Base-by-base conservation (phyloP, 2,329 filamentous ascomycete genomes). In the Sporothrix mexicana region DNA sequence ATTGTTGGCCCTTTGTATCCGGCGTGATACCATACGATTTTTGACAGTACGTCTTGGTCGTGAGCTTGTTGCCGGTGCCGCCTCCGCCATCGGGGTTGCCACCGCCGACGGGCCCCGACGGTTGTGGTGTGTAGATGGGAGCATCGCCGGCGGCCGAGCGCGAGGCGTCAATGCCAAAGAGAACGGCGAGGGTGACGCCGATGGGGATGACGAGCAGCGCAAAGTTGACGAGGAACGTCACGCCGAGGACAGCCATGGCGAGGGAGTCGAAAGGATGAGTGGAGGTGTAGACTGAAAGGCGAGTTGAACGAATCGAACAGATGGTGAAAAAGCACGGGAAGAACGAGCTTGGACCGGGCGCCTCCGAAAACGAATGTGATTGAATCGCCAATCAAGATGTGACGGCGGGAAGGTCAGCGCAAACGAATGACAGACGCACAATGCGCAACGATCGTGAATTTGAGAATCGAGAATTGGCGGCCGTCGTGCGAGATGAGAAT, bases 211-310 rank as follows among this genome's bases (percentile, higher is more conserved):
- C 83, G 74, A 88, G 76, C 68, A 88, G 82, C 76, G 80, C 81
- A 70, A 84, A 81, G 79, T 86, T 88, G 79, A 87, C 81, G 73
- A 88, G 77, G 78, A 85, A 85, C 74, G 81, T 78, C 70, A 81
- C 73, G 68, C 77, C 77, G 71, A 80, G 77, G 41, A 73, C 45
- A 41, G 82, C 76, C 83, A 84, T 84, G 76, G 51, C 41, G 30
- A 57, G 36, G 36, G 3, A 20, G 17, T n/a, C n/a, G n/a, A 7
- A 36, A 7, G 30, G 30, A 30, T 2, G 30, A 36, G 30, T 6
- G 30, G 5, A 23, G 30, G 8, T 20, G 53, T 30, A 25, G 15
- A 53, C n/a, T 25, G 17, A 12, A 41, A 67, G 45, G 47, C 6
- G 15, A 2, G 12, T 6, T 3, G 47, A 45, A 64, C 2, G n/a